A percentile compares a stretch with the other conserved stretches of the same genome.
Evolutionary conservation across 116 monocot genomes (phyloP).

Genomic region (Iris pallida): DNA sequence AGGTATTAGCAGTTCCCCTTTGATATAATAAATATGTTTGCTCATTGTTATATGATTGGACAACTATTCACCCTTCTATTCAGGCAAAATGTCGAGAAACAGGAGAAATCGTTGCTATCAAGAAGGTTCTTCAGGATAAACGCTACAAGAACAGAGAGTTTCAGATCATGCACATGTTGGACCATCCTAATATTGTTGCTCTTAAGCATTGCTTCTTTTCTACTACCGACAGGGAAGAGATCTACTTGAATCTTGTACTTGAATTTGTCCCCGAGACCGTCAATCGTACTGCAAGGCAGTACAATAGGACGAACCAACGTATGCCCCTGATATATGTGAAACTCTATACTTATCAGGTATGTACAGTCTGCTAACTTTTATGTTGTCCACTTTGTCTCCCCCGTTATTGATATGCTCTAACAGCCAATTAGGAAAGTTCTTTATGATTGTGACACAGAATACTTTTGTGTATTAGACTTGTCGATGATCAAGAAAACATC

Average conservation of each 20-base stretch:
- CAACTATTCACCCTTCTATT: conserved; percentile 1
- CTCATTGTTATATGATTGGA: not conserved
- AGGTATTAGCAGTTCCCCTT: conserved; percentile 29
- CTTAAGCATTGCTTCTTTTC: conserved; percentile 77
- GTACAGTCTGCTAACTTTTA: too few relatives aligned
- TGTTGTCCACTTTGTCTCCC: too few relatives aligned
- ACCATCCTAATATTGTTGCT: conserved; percentile 74
- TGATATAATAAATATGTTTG: not conserved
- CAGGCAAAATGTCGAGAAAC: conserved; percentile 88
- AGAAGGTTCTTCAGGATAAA: conserved; percentile 87
- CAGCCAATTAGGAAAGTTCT: too few relatives aligned
- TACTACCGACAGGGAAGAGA: conserved; percentile 56
- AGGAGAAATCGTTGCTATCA: conserved; percentile 84
- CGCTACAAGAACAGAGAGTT: conserved; percentile 85
- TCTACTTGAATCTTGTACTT: conserved; percentile 79
- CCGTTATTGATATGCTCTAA: too few relatives aligned
- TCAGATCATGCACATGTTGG: conserved; percentile 80
- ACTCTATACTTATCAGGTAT: conserved; percentile 72
- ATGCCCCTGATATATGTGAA: conserved; percentile 80
- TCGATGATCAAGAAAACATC: too few relatives aligned
- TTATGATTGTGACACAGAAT: too few relatives aligned
- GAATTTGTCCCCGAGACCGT: conserved; percentile 87
- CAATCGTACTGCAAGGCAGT: conserved; percentile 49
- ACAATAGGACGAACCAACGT: conserved; percentile 47
- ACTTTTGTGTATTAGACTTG: too few relatives aligned